Base-by-base conservation (phyloP, 2,329 filamentous ascomycete species). In the Cladophialophora exuberans region DNA sequence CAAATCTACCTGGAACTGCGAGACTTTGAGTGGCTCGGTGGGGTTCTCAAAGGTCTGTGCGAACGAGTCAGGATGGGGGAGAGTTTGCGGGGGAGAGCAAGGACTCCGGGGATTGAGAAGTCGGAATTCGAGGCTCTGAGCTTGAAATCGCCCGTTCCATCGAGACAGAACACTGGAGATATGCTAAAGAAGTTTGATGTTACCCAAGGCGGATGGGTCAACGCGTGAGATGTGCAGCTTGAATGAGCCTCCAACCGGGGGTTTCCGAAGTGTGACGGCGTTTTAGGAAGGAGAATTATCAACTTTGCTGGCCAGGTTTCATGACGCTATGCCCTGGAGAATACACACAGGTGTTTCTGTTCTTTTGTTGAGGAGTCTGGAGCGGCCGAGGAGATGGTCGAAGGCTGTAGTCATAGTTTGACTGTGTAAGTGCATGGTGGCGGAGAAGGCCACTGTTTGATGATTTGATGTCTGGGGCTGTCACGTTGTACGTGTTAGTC, bases 1-100 rank as follows among this genome's bases (percentile, higher is more conserved):
- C 91, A 96, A 76, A 81, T 94, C 0, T 97, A 94, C 68, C 72
- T 97, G n/a, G 89, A 90, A 22, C 69, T 86, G 61, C 78, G 78
- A 10, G 91, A 97, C 70, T 96, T 94, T 66, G 82, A 87, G 67
- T 89, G 83, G 81, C 79, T 81, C 3, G 89, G 79, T 0, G 67
- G 76, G 46, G 74, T 80, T 6, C 69, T 94, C 65, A 80, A 82
- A 67, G 73, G 76, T 28, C 62, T 88, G 4, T 84, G 80, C 64
- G 74, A 75, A 36, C 72, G 78, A 61, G 79, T 81, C 25, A 56
- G 54, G 18, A 49, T 33, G 20, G 64, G 62, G 10, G 61, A 64
- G 38, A 62, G 58, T 52, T 47, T 60, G 47, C 47, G 53, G 50
- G 55, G 54, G 10, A 58, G 53, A 35, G 46, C 31, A 10, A 33